These are phyloP conservation scores for Puya raimondii DNA, from an alignment of 176 grass and related monocot species.

Conservation along the genomic window DNA sequence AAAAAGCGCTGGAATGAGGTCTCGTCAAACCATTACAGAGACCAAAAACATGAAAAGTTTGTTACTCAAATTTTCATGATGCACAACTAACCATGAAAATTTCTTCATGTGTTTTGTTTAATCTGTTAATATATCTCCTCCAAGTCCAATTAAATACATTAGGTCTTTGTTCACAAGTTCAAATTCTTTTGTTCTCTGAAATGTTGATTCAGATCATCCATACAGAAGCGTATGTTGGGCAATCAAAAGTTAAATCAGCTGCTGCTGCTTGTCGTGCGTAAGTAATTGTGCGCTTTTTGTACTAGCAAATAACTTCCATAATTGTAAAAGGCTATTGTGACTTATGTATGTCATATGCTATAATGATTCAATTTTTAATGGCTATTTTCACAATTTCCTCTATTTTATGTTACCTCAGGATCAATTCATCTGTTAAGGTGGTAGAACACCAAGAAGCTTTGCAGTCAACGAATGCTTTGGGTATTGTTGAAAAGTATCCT, in stretches of 20 bases:
- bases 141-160: neutral
- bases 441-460: conserved; percentile 65
- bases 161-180: neutral
- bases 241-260: conserved; percentile 83
- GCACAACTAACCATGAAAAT: too few relatives aligned
- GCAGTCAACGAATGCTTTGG: conserved; percentile 63
- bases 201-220: conserved; percentile 74
- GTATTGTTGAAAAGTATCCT: conserved; percentile 80
- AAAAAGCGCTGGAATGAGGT: too few relatives aligned
- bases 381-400: too few relatives aligned
- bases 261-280: conserved; percentile 84
- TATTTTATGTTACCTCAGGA: conserved; percentile 44
- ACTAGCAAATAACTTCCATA: neutral
- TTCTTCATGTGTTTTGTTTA: too few relatives aligned
- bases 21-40: too few relatives aligned
- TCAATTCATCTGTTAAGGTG: conserved; percentile 84
- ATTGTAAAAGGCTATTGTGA: neutral
- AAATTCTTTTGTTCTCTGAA: conserved; percentile 12
- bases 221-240: conserved; percentile 68
- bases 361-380: neutral
- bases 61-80: too few relatives aligned
- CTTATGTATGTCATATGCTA: too few relatives aligned
- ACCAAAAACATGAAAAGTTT: too few relatives aligned
- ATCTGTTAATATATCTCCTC: neutral
- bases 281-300: conserved; percentile 23